A percentile compares a stretch with the other conserved stretches of the same genome.
These are phyloP conservation scores for Microsporum canis DNA, from an alignment of 2,329 filamentous ascomycete genomes.

Conservation along the genomic window DNA sequence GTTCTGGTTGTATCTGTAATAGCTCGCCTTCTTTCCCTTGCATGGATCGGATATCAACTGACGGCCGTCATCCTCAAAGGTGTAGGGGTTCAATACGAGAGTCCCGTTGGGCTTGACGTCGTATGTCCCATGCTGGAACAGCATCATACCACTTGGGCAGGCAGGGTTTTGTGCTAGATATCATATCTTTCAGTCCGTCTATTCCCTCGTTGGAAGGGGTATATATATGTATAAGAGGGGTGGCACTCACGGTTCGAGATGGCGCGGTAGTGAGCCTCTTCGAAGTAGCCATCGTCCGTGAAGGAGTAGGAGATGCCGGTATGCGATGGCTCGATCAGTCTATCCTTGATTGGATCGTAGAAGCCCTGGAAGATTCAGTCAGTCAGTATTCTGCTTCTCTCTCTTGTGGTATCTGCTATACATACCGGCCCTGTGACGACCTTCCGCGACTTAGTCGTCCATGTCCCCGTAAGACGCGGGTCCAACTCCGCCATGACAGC, in stretches of 20 bases:
- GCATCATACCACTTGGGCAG: constrained; percentile 55
- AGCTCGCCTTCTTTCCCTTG: constrained; percentile 42
- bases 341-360: constrained; percentile 56
- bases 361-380: constrained; percentile 44
- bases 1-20: constrained; percentile 56
- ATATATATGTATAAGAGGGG: neutral
- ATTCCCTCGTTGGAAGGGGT: neutral
- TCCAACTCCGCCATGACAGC: constrained; percentile 19
- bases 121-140: constrained; percentile 62
- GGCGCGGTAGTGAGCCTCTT: constrained; percentile 59
- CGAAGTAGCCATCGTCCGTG: constrained; percentile 54
- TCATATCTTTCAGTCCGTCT: neutral
- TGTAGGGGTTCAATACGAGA: constrained; percentile 43
- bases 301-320: constrained; percentile 67
- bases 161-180: constrained; percentile 44
- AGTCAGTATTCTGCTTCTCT: neutral
- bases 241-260: constrained; percentile 52
- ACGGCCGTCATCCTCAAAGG: constrained; percentile 53
- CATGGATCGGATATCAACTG: constrained; percentile 58
- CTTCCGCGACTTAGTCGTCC: constrained; percentile 58
- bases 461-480: constrained; percentile 53
- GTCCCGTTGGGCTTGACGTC: constrained; percentile 46
- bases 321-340: constrained; percentile 52
- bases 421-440: constrained; percentile 58
- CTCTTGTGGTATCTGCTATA: constrained; percentile 9